Percentiles rank a stretch among this genome's conserved stretches.
These are phyloP conservation scores for Taiozyma sp. DNA, from an alignment of 1,139 yeast genomes.

Conservation along the genomic window DNA sequence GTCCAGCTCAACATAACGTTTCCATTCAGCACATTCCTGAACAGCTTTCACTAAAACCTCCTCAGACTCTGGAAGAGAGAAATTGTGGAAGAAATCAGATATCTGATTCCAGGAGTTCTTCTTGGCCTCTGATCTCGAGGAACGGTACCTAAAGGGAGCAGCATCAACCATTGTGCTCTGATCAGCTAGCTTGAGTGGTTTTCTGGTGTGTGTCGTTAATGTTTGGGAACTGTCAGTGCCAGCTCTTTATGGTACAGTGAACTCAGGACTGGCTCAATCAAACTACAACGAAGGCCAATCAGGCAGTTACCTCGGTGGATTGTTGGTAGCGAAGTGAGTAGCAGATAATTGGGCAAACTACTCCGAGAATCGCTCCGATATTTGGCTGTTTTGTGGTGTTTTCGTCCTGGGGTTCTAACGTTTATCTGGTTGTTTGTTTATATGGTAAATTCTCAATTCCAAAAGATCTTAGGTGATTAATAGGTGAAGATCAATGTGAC, in stretches of 20 bases:
- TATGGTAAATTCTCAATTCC: no score
- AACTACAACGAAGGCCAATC: background rate
- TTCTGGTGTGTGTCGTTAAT: background rate
- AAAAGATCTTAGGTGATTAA: no score
- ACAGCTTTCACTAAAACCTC: constrained; percentile 15
- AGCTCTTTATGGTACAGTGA: no score
- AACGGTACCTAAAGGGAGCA: constrained; percentile 2
- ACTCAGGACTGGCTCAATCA: background rate
- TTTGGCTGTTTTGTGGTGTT: background rate
- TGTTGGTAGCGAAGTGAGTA: background rate
- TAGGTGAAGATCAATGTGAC: no score
- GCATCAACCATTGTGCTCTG: background rate
- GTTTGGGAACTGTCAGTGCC: no score
- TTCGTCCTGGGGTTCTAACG: background rate
- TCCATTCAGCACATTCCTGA: constrained; percentile 16
- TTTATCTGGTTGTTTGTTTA: no score
- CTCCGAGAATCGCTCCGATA: background rate
- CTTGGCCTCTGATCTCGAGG: constrained; percentile 10
- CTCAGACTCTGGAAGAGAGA: constrained; percentile 14
- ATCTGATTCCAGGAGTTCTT: constrained; percentile 10
- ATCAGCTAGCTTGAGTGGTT: background rate
- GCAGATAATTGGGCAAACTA: background rate
- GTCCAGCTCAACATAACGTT: constrained; percentile 16
- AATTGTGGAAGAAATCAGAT: constrained; percentile 17
- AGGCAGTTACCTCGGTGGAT: background rate